phyloP scores from a whole-genome alignment of 164 flowering plant species.

The Kingdonia uniflora region DNA sequence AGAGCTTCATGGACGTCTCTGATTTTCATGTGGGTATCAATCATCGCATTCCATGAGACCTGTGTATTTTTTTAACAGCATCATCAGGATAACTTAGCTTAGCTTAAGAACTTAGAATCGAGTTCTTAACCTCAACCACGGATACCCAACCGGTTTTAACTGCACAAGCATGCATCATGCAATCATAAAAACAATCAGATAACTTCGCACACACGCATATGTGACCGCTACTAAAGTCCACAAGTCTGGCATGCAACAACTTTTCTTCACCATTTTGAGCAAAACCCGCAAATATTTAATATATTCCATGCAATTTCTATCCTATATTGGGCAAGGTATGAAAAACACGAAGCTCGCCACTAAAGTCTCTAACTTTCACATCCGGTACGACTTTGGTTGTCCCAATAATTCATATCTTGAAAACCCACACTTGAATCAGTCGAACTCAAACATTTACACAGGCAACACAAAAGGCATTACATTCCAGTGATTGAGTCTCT shows the following conservation, averaged over 20 bases:
- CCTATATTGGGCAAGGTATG: conserved; percentile 37
- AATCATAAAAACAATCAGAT: conserved; percentile 25
- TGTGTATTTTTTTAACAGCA: conserved; percentile 37
- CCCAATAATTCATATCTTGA: conserved; percentile 29
- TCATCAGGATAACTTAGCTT: conserved; percentile 27
- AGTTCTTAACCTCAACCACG: conserved; percentile 49
- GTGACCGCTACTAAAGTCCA: conserved; percentile 52
- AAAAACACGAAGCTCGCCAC: conserved; percentile 26
- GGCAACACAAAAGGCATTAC: conserved; percentile 48
- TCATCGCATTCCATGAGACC: conserved; percentile 65
- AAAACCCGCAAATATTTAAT: conserved; percentile 42
- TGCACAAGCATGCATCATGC: conserved; percentile 36
- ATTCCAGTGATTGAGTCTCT: conserved; percentile 46
- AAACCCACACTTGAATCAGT: conserved; percentile 33
- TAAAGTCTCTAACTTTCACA: conserved; percentile 27
- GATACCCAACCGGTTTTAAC: conserved; percentile 46
- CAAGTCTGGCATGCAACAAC: conserved; percentile 32
- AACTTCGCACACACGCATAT: conserved; percentile 39
- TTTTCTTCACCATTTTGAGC: conserved; percentile 29
- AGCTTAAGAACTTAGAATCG: conserved; percentile 52
- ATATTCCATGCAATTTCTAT: conserved; percentile 49
- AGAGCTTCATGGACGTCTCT: conserved; percentile 39
- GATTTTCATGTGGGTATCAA: conserved; percentile 55
- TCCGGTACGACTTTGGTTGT: conserved; percentile 53
- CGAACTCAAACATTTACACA: conserved; percentile 43